A percentile compares a stretch with the other conserved stretches of the same genome.
These are phyloP conservation scores for Botrytis byssoidea DNA, from an alignment of 2,329 filamentous ascomycete species.

Conservation along the genomic window DNA sequence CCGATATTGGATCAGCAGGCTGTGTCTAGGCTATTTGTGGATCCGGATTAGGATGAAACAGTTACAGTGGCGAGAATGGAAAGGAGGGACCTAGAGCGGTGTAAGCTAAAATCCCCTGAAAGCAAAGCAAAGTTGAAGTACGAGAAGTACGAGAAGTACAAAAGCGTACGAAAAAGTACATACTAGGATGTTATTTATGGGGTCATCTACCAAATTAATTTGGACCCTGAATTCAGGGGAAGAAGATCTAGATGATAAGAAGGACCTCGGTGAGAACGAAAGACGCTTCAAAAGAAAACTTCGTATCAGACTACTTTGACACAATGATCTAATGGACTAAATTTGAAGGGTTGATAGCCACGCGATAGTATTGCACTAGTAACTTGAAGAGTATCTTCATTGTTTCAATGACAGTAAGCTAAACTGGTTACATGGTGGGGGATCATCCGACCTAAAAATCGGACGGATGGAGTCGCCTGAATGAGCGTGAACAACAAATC, in stretches of 20 bases:
- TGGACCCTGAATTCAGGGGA: constrained; percentile 7
- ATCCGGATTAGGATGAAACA: neutral
- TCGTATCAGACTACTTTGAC: too few relatives aligned
- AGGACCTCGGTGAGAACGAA: neutral
- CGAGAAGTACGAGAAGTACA: too few relatives aligned
- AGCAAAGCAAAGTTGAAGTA: neutral
- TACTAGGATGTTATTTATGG: neutral
- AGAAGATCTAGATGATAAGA: neutral
- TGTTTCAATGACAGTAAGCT: neutral
- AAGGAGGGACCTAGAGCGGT: neutral
- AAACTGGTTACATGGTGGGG: neutral
- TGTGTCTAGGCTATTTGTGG: constrained; percentile 7
- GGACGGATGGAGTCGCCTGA: neutral
- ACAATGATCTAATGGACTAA: neutral
- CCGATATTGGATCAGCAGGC: constrained; percentile 10
- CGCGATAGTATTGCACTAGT: neutral
- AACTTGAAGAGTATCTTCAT: neutral
- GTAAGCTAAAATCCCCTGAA: constrained; percentile 1
- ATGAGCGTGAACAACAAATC: neutral
- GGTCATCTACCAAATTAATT: neutral
- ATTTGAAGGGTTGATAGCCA: neutral
- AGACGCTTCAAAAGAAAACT: neutral
- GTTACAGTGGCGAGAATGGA: constrained; percentile 1
- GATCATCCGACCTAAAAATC: neutral
- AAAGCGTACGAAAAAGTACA: too few relatives aligned